These are phyloP conservation scores for Pezicula carpinea DNA, from an alignment of 2,329 filamentous ascomycete genomes.

Conservation along the genomic window DNA sequence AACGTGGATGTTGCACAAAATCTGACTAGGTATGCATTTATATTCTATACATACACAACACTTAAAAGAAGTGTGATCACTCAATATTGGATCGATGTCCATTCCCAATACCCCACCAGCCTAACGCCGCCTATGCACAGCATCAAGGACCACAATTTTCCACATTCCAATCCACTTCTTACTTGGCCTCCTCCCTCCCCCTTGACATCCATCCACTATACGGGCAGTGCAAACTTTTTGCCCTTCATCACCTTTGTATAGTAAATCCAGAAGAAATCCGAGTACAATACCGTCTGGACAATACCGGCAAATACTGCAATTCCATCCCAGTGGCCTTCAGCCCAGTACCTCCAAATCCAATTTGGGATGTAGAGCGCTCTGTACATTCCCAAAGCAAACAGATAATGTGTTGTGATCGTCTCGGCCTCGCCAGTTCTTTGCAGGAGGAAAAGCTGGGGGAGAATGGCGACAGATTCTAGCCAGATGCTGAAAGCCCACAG, in stretches of 20 bases:
- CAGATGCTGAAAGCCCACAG: conserved; percentile 98
- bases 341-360: conserved; percentile 89
- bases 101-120: conserved; percentile 5
- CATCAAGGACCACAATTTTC: conserved; percentile 1
- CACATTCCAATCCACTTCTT: not conserved
- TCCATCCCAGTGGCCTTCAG: conserved; percentile 76
- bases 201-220: conserved; percentile 41
- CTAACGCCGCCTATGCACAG: conserved; percentile 25
- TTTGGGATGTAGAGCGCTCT: conserved; percentile 96
- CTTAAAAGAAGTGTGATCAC: conserved; percentile 3
- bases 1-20: not conserved
- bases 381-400: conserved; percentile 90
- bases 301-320: conserved; percentile 87
- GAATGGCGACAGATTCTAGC: conserved; percentile 93
- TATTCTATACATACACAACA: conserved; percentile 17
- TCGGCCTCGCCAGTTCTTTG: conserved; percentile 97
- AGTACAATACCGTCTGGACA: conserved; percentile 91
- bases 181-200: not conserved
- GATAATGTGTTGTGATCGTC: conserved; percentile 98
- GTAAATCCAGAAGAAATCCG: conserved; percentile 99
- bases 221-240: conserved; percentile 81
- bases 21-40: conserved; percentile 1
- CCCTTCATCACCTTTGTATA: conserved; percentile 93
- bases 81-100: conserved; percentile 18
- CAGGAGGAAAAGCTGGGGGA: conserved; percentile 97